A percentile compares a stretch with the other conserved stretches of the same genome.
phyloP scores from a whole-genome alignment of 139 green algal genomes.

The Zygnema circumcarinatum region DNA sequence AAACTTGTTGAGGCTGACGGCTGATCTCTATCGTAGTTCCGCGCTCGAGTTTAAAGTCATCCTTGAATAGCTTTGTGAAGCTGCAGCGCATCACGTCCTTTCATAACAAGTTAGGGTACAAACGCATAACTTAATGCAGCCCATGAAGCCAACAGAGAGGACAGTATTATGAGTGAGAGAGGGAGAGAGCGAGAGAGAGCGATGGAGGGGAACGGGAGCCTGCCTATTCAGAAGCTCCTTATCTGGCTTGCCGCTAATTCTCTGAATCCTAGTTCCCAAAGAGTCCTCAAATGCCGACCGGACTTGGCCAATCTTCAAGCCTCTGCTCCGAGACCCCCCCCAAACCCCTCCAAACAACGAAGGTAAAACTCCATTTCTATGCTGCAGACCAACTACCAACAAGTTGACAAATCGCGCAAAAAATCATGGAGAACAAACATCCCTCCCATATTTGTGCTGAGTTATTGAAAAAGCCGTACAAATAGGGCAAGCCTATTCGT shows the following conservation, averaged over 20 bases:
- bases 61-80: conserved; percentile 41
- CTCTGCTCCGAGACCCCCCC: too few species aligned
- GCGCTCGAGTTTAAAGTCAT: conserved; percentile 24
- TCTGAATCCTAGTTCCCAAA: not conserved
- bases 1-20: not conserved
- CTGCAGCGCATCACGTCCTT: not conserved
- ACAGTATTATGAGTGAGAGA: not conserved
- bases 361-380: too few species aligned
- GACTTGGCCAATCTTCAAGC: conserved; percentile 37
- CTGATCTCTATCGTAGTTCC: conserved; percentile 29
- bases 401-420: too few species aligned
- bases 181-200: not conserved
- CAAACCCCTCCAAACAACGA: too few species aligned
- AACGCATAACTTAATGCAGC: not conserved
- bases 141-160: not conserved
- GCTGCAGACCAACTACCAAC: too few species aligned
- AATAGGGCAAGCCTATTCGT: too few species aligned
- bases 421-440: too few species aligned
- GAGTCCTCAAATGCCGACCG: conserved; percentile 36
- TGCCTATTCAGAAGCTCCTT: conserved; percentile 13
- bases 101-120: too few species aligned
- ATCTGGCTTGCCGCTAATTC: conserved; percentile 15
- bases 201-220: not conserved
- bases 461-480: too few species aligned
- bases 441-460: too few species aligned